Base-by-base conservation (phyloP, 805 yeast genomes). In the Pichia kluyveri region DNA sequence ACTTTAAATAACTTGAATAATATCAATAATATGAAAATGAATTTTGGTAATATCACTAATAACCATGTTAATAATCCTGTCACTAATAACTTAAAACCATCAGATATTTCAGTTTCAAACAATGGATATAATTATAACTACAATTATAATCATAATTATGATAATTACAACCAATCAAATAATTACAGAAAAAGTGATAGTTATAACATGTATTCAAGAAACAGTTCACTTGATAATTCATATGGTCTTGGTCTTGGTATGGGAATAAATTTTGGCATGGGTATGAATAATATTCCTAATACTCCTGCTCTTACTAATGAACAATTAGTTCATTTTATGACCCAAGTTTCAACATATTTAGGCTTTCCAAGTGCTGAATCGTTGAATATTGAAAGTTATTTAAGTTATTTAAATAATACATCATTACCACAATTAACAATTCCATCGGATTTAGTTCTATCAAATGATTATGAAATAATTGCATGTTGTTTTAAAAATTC, bases 401-500 rank as follows among this genome's bases (percentile, higher is more conserved):
- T 60, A 32, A 52, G 55, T 31, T 48, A 51, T 34, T 51, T 62
- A 37, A 58, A 56, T 38, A 57, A 51, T 30, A 52, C 43, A 8
- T 54, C 56, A 27, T 46, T 62, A 39, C 75, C 66, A 46, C 65
- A 50, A 56, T 72, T 50, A 36, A 34, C 45, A 49, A 71, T 57
- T 43, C 55, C 54, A 3, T 58, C 57, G 4, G 61, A 59, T 17
- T 17, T 37, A 11, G 23, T 27, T 15, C 56, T 57, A 61, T 68
- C 17, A 14, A 8, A n/a, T 17, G 36, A 48, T 32, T 61, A 56
- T 45, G 69, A 67, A 50, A 69, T 86, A 47, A 76, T 80, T 36
- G 66, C 83, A 41, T 85, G 87, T 40, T 80, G 82, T 47, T 88
- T 88, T 68, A 88, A 89, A 62, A 79, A 83, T 30, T 86, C 88